Evolutionary conservation across 176 grass and related monocot species (phyloP), one percentile per base, ranked within the genome.

Genomic region (Olyra latifolia): DNA sequence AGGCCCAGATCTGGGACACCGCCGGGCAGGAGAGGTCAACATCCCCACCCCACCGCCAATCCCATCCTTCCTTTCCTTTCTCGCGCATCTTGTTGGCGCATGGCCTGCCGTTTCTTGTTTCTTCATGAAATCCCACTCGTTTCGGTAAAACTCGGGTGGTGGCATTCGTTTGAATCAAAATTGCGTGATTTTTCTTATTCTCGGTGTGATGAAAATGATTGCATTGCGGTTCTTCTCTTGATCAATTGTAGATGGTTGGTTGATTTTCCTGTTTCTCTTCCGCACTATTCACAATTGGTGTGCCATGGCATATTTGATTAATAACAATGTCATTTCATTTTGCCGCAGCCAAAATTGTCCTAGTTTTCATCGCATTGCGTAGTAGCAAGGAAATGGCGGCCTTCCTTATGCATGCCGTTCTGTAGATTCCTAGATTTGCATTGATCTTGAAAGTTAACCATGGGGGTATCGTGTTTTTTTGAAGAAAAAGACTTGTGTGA

Each of bases 1-100:
- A 91, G 83, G 89, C 89, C 69, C 92, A 94, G 89, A 94, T 94
- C 74, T 94, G 92, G 92, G 92, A 94, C 74, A 94, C 92, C 70
- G 89, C 92, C 17, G 92, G 92, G 0, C 92, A 94, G 71, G 92
- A 94, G 74, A 92, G 86, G 90, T 92, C 14, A 44, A 35, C 5
- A 4, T 4, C 5, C 32, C 32, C 32, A 4, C 32, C 1, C 2
- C 63, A 25, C 0, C 32, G 23, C 4, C 20, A 25, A 47, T 15
- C 55, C 0, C 3, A 6, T 14, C 0, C 10, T 1, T 2, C 3
- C 0, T 16, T 24, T 0, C 6, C 13, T 6, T 47, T 23, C 1
- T 46, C 19, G 15, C 3, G 19, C 5, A 0, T 42, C 5, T 54
- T 54, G 9, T n/a, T 54, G 29, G 8, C 3, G 0, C n/a, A 3